Percentiles rank a stretch among this genome's conserved stretches.
Evolutionary conservation across 129 eudicot species (phyloP).

Genomic region (Heracleum sosnowskyi): DNA sequence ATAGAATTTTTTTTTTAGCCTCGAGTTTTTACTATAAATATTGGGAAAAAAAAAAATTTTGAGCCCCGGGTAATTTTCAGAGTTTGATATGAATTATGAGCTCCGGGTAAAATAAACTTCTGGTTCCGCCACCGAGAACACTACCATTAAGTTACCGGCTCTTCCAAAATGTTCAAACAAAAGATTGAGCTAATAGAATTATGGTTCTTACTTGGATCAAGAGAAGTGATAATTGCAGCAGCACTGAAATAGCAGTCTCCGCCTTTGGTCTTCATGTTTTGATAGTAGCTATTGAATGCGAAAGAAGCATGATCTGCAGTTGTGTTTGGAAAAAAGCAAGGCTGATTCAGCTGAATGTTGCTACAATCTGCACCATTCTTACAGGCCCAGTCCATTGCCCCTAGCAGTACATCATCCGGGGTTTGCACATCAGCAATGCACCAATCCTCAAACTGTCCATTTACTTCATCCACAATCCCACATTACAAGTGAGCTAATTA

Average conservation of each 20-base stretch:
- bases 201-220: slow-evolving; percentile 55
- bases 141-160: background rate
- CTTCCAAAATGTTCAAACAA: background rate
- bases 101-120: too few relatives aligned
- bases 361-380: slow-evolving; percentile 66
- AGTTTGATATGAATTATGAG: too few relatives aligned
- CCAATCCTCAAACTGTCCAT: slow-evolving; percentile 49
- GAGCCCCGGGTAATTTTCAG: too few relatives aligned
- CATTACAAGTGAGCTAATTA: background rate
- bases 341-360: slow-evolving; percentile 34
- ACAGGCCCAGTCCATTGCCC: slow-evolving; percentile 66
- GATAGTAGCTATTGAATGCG: slow-evolving; percentile 89
- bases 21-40: too few relatives aligned
- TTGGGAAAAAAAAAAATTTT: too few relatives aligned
- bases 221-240: slow-evolving; percentile 60
- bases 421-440: slow-evolving; percentile 71
- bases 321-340: slow-evolving; percentile 68
- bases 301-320: slow-evolving; percentile 65
- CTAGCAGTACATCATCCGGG: slow-evolving; percentile 47
- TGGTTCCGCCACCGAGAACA: too few relatives aligned
- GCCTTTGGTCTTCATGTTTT: slow-evolving; percentile 63
- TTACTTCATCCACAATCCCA: slow-evolving; percentile 20
- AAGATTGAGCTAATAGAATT: background rate
- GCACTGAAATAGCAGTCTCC: slow-evolving; percentile 69
- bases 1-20: too few relatives aligned